Conservation (phyloP, 192 early-diverging fungal genomes). For the Mortierella claussenii region DNA sequence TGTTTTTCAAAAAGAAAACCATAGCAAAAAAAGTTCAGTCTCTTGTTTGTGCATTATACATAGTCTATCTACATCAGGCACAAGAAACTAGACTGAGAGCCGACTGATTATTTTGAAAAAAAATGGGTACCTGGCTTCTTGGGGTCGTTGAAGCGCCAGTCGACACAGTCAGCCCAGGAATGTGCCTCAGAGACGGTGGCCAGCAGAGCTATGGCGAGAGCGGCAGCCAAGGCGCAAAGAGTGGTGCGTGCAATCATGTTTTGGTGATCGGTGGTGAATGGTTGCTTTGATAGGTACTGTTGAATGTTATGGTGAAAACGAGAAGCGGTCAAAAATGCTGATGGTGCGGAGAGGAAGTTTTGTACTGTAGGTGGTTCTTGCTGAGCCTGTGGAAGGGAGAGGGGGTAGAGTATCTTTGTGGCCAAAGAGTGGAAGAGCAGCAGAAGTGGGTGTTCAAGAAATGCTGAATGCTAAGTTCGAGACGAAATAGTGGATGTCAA, state of each 20-base stretch:
- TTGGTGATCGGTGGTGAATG: background rate
- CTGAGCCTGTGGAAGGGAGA: background rate
- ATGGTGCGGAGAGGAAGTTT: background rate
- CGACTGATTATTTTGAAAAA: too few species aligned
- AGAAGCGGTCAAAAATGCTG: background rate
- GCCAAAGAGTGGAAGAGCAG: background rate
- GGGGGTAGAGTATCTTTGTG: background rate
- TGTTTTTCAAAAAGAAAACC: background rate
- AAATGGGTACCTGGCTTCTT: constrained; percentile 36
- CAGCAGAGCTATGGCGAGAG: constrained; percentile 17
- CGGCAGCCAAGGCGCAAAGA: constrained; percentile 19
- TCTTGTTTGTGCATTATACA: too few species aligned
- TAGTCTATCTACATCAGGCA: too few species aligned
- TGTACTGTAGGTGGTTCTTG: too few species aligned
- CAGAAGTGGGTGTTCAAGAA: background rate
- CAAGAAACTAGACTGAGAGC: background rate
- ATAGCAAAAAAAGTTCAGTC: background rate
- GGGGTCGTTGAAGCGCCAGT: constrained; percentile 48
- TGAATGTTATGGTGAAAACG: background rate
- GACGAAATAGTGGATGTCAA: too few species aligned
- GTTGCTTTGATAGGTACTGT: background rate
- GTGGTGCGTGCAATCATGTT: constrained; percentile 1
- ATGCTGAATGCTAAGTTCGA: too few species aligned
- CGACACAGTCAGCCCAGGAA: constrained; percentile 45
- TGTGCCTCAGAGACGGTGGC: constrained; percentile 29